Base-by-base conservation (phyloP, 768 basidiomycete genomes). In the Lactarius evosmus region DNA sequence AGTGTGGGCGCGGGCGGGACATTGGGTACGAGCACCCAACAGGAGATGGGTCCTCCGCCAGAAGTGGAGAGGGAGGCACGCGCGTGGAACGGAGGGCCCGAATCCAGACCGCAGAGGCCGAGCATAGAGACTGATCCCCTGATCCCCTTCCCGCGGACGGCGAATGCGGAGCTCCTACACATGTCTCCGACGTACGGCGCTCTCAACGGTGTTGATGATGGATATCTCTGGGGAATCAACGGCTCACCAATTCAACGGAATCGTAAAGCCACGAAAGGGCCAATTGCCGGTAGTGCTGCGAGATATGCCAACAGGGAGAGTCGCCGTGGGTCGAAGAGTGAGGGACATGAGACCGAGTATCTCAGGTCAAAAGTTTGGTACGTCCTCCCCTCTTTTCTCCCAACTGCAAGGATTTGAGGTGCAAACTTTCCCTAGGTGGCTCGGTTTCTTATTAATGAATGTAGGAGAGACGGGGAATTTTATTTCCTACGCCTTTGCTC, bases 401-500 rank as follows among this genome's bases (percentile, higher is more conserved):
- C 19, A 33, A 22, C 19, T 33, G 8, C 36, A 34, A 11, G 34
- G 19, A 41, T 46, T n/a, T 41, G 57, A 55, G 36, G 46, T 17
- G 25, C 33, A 34, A 38, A 38, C 41, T 63, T 66, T 46, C 56
- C 65, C 2, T 63, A 93, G 93, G 95, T 96, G 96, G 93, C 70
- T 82, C 12, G 96, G 96, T 1, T 89, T 98, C 70, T 65, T 85
- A 16, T 79, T 97, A 55, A 95, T 98, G 87, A 93, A 94, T 67
- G 64, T 96, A 25, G 96, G 96, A 16, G 96, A 99, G 66, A 77
- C 77, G 72, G 85, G 94, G 7, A 98, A 98, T 72, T 98, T 97
- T 70, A 87, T 87, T 53, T 91, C 91, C 0, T 95, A 95, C 66
- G 93, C 87, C 0, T 95, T 83, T 75, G 93, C 93, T 25, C 93